Percentiles rank a stretch among this genome's conserved stretches.
Evolutionary conservation across 1,284 basidiomycete genomes (phyloP).

Genomic region (Boletellus sp.): DNA sequence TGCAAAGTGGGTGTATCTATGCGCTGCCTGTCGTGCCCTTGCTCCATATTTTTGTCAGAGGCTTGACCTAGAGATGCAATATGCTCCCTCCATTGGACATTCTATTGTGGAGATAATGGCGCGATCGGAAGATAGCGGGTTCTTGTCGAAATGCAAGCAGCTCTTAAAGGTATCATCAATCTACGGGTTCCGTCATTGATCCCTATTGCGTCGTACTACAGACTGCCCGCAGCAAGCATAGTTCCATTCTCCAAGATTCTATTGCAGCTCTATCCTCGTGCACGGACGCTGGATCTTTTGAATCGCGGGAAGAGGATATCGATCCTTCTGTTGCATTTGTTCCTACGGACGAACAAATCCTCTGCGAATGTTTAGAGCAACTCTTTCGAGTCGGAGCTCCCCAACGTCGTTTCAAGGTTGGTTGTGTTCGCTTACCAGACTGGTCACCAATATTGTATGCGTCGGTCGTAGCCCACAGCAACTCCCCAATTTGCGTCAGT

Average conservation of each 20-base stretch:
- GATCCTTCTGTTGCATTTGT: constrained; percentile 13
- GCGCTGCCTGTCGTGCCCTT: constrained; percentile 2
- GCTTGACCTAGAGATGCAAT: constrained; percentile 49
- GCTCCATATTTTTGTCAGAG: constrained; percentile 40
- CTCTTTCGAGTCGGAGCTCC: constrained; percentile 44
- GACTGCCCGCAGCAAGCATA: constrained; percentile 23
- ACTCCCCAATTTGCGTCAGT: constrained; percentile 7
- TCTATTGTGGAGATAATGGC: constrained; percentile 50
- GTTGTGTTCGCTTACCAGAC: constrained; percentile 11
- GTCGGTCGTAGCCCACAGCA: constrained; percentile 14
- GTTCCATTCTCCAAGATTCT: constrained; percentile 19
- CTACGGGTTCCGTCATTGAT: constrained; percentile 12
- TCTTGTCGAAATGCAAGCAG: constrained; percentile 42
- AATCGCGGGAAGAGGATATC: constrained; percentile 11
- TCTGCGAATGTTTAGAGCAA: constrained; percentile 46
- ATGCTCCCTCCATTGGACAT: constrained; percentile 47
- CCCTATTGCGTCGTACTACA: constrained; percentile 20
- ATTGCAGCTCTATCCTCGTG: constrained; percentile 18
- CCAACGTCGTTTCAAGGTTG: constrained; percentile 51
- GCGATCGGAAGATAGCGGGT: constrained; percentile 48
- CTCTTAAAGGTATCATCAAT: constrained; percentile 48
- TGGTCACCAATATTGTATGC: constrained; percentile 1
- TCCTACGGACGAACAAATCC: constrained; percentile 36
- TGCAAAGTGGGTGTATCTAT: constrained; percentile 43
- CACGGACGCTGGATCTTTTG: background rate